These are phyloP conservation scores for Leucosporidium creatinivorum DNA, from an alignment of 768 basidiomycete genomes.

Conservation along the genomic window DNA sequence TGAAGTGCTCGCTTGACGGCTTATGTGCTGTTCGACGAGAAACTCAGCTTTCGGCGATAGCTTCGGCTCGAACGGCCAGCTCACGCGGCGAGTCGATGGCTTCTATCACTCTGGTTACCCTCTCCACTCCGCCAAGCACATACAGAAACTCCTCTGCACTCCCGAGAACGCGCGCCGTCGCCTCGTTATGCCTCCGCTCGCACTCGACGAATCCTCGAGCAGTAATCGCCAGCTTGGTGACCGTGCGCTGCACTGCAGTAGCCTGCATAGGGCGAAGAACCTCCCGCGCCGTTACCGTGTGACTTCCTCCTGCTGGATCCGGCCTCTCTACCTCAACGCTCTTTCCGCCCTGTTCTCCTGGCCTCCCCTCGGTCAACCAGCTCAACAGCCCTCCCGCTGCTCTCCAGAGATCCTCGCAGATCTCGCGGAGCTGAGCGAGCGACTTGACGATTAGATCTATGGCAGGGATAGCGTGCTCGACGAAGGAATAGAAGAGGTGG, in stretches of 20 bases:
- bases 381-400: conserved; percentile 1
- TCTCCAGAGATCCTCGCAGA: conserved; percentile 4
- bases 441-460: background rate
- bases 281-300: background rate
- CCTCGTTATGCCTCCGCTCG: background rate
- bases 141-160: background rate
- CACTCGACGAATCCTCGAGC: background rate
- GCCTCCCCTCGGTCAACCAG: too few relatives aligned
- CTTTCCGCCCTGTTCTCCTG: background rate
- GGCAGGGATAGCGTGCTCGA: background rate
- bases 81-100: background rate
- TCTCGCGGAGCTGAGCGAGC: background rate
- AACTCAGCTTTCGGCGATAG: background rate
- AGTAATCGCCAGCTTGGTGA: background rate
- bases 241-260: background rate
- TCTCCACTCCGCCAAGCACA: background rate
- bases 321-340: background rate
- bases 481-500: background rate
- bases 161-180: background rate
- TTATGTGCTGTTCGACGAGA: background rate
- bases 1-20: conserved; percentile 1
- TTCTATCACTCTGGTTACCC: background rate
- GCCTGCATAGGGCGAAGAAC: background rate
- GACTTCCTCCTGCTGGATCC: conserved; percentile 3
- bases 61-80: too few relatives aligned